Base-by-base conservation (phyloP, 768 basidiomycete species). In the Tricholoma saponaceum region DNA sequence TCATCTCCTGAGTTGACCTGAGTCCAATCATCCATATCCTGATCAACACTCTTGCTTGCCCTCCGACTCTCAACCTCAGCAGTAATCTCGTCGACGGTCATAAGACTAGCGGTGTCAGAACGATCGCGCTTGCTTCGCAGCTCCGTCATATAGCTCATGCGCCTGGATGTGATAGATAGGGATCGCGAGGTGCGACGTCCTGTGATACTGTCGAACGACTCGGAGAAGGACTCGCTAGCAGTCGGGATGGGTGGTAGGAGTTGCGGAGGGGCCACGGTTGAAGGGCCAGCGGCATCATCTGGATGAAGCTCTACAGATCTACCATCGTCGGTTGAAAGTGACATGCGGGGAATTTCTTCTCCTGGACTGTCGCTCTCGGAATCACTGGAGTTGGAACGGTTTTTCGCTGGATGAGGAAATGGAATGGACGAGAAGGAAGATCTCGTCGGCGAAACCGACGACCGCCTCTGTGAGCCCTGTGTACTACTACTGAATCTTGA, bases 71-170 rank as follows among this genome's bases (percentile, higher is more conserved):
- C 96, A 7, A 99, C 90, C 66, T 96, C 90, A 9, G 93, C 95
- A 0, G 97, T 98, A 65, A 99, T 97, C 73, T 99, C 94, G 66
- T 99, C 96, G 22, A 99, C 92, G 0, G 96, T 99, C 72, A 98
- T 81, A 65, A 98, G 74, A 63, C 91, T 94, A 4, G 92, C 92
- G 7, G 93, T 92, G 66, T 96, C 94, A 0, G 90, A 90, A 37
- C 82, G 79, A 65, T 97, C 93, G 20, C 90, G 85, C 69, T 86
- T 90, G 69, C 84, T 90, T 58, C 90, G 79, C 56, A 92, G 69
- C 66, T 93, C 91, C 1, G 87, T 89, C 76, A 90, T 87, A 68
- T 84, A 88, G 67, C 91, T 93, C 76, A 86, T 80, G 4, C 92
- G 84, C 62, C 82, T 83, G 35, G 82, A 87, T 41, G 80, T 78